A percentile compares a stretch with the other conserved stretches of the same genome.
Conservation (phyloP, 2,329 filamentous ascomycete genomes). For the Penicillium sp. region DNA sequence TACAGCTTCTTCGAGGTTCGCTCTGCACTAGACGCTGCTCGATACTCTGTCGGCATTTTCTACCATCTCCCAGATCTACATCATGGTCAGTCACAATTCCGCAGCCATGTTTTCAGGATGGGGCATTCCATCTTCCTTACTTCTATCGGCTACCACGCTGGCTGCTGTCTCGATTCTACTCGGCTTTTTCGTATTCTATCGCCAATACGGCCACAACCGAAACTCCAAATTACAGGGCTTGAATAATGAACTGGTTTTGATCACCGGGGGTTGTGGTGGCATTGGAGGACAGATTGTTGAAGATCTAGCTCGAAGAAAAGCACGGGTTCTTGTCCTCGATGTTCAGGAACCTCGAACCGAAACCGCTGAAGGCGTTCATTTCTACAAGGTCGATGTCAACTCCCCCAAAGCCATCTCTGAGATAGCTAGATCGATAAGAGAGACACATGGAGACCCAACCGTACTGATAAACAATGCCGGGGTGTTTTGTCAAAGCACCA, state of each 20-base stretch:
- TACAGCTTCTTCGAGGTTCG: too few species aligned
- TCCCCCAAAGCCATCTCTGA: constrained; percentile 16
- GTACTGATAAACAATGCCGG: constrained; percentile 51
- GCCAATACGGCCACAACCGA: too few species aligned
- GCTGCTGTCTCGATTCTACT: too few species aligned
- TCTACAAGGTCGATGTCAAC: constrained; percentile 33
- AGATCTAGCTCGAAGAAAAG: constrained; percentile 11
- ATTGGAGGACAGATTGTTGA: constrained; percentile 24
- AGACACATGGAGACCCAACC: constrained; percentile 38
- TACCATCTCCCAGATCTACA: too few species aligned
- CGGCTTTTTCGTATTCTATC: too few species aligned
- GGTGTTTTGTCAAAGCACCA: constrained; percentile 44
- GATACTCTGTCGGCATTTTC: too few species aligned
- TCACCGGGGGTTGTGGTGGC: constrained; percentile 22
- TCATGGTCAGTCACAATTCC: too few species aligned
- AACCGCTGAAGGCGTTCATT: constrained; percentile 12
- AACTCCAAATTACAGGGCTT: constrained; percentile 7
- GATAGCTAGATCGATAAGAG: constrained; percentile 34
- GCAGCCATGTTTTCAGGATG: too few species aligned
- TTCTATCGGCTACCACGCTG: too few species aligned
- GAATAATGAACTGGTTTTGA: constrained; percentile 18
- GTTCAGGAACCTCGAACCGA: constrained; percentile 7
- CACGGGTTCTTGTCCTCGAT: constrained; percentile 16
- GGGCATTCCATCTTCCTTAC: too few species aligned
- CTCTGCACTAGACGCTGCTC: too few species aligned